These are phyloP conservation scores for Saprolegnia parasitica DNA, from an alignment of 352 stramenopile genomes.

Conservation along the genomic window DNA sequence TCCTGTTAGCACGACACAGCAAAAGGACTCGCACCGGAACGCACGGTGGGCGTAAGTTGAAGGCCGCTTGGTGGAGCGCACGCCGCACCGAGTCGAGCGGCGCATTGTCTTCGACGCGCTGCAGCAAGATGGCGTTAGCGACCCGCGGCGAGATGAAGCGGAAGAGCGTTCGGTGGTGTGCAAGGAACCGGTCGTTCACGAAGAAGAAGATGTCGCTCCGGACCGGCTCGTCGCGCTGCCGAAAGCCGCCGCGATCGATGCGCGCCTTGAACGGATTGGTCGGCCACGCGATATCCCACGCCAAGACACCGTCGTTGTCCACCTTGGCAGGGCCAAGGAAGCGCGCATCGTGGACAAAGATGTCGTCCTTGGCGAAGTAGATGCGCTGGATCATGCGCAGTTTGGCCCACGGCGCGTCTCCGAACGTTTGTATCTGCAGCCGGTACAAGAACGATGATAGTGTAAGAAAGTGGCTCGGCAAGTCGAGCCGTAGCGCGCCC, in stretches of 20 bases:
- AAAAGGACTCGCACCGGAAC: background rate
- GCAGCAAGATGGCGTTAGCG: background rate
- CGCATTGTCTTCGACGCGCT: background rate
- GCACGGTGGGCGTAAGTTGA: background rate
- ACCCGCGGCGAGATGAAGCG: background rate
- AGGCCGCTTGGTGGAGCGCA: background rate
- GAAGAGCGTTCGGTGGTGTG: background rate
- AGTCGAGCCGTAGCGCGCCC: background rate
- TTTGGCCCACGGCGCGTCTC: background rate
- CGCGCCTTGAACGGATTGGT: constrained; percentile 10
- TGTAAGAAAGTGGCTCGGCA: background rate
- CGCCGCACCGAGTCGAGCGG: background rate
- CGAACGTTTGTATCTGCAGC: background rate
- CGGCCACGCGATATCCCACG: constrained; percentile 4
- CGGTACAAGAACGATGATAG: background rate
- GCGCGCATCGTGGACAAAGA: constrained; percentile 5
- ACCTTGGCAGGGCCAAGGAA: background rate
- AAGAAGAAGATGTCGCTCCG: constrained; percentile 10
- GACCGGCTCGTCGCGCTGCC: background rate
- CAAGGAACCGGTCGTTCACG: background rate
- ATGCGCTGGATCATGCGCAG: constrained; percentile 18
- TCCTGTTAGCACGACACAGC: background rate
- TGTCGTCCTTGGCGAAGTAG: constrained; percentile 4
- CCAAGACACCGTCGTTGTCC: background rate
- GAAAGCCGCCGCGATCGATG: background rate